Percentiles rank a stretch among this genome's conserved stretches.
Conservation (phyloP, 148 eudicot genomes). For the Bassia scoparia region DNA sequence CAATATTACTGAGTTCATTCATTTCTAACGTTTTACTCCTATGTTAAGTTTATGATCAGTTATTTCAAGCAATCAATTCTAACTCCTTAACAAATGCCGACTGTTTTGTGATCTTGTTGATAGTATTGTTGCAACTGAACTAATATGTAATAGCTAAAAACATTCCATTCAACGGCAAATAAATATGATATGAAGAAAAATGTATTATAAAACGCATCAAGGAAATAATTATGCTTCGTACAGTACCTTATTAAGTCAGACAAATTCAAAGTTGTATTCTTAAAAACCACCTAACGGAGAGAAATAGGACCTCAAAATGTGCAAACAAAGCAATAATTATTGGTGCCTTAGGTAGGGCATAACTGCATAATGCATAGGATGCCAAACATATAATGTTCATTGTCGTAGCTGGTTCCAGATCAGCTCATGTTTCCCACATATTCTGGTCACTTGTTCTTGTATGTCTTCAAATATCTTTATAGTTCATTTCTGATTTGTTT, state of each 20-base stretch:
- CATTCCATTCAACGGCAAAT: background rate
- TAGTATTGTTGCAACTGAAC: background rate
- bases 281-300: background rate
- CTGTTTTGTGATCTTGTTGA: background rate
- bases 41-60: background rate
- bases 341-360: background rate
- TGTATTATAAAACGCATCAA: background rate
- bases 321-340: background rate
- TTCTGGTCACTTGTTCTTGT: background rate
- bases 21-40: background rate
- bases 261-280: background rate
- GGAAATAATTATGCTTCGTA: background rate
- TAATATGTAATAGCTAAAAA: too few species aligned
- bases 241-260: background rate
- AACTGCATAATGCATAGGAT: background rate
- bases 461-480: too few species aligned
- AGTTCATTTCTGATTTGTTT: too few species aligned
- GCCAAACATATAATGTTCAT: slow-evolving; percentile 3
- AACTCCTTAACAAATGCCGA: background rate
- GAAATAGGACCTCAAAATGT: background rate
- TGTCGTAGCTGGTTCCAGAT: background rate
- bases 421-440: background rate
- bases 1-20: background rate
- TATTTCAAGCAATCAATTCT: background rate
- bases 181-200: background rate